These are phyloP conservation scores for Ilex paraguariensis DNA, from an alignment of 305 asterid species.

Conservation along the genomic window DNA sequence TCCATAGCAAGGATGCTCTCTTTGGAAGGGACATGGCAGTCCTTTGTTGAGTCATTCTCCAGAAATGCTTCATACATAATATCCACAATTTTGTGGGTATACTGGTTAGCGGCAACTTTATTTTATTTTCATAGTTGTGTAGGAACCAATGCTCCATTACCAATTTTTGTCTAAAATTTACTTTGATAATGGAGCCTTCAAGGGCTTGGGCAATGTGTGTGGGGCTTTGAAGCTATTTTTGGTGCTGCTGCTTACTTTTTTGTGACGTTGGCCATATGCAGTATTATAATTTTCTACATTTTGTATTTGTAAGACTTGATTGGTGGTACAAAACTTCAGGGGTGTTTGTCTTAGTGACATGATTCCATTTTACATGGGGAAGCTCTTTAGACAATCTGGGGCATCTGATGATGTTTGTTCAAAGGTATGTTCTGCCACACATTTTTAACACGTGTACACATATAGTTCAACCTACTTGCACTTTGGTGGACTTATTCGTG, in stretches of 20 bases:
- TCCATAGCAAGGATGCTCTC: slow-evolving; percentile 66
- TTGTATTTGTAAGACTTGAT: background rate
- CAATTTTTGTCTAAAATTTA: background rate
- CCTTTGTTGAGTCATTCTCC: slow-evolving; percentile 65
- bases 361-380: slow-evolving; percentile 90
- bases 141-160: slow-evolving; percentile 5
- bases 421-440: slow-evolving; percentile 47
- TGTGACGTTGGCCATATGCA: too few species aligned
- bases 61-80: slow-evolving; percentile 64
- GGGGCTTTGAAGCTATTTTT: too few species aligned
- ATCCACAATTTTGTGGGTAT: slow-evolving; percentile 77
- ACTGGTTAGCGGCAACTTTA: slow-evolving; percentile 54
- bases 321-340: slow-evolving; percentile 34
- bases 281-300: too few species aligned
- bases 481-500: background rate
- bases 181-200: background rate
- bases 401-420: slow-evolving; percentile 65
- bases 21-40: slow-evolving; percentile 77
- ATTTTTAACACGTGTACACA: slow-evolving; percentile 11
- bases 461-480: background rate
- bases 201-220: too few species aligned
- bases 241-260: slow-evolving; percentile 2
- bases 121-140: background rate
- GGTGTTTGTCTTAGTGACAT: slow-evolving; percentile 91
- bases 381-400: slow-evolving; percentile 57